Evolutionary conservation across 495 filamentous ascomycete genomes (phyloP).

Genomic region (Hyphodiscus hymeniophilus): DNA sequence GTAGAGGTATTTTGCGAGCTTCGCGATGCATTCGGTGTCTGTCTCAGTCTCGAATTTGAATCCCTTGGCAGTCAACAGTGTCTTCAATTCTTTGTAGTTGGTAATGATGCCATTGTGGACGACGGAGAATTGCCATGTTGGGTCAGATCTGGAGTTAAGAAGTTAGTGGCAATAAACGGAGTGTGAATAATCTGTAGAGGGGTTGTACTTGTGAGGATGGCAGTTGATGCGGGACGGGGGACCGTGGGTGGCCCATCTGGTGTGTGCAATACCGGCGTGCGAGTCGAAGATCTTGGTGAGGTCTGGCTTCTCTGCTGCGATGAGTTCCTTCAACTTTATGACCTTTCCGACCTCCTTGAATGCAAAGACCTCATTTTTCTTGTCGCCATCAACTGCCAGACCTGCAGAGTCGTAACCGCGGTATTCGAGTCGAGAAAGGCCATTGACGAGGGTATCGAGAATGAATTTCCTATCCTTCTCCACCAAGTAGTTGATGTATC

Average conservation of each 20-base stretch:
- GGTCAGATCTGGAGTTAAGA: slow-evolving; percentile 47
- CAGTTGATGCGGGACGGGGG: slow-evolving; percentile 90
- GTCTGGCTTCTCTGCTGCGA: slow-evolving; percentile 67
- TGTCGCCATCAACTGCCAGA: slow-evolving; percentile 93
- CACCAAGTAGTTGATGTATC: slow-evolving; percentile 82
- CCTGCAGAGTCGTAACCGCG: slow-evolving; percentile 97
- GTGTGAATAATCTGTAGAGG: neutral
- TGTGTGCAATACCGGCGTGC: slow-evolving; percentile 97
- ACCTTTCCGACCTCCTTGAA: slow-evolving; percentile 99
- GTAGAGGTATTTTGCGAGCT: slow-evolving; percentile 96
- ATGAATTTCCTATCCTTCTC: slow-evolving; percentile 96
- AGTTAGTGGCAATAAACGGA: neutral
- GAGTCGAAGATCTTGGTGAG: slow-evolving; percentile 90
- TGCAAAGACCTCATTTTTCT: slow-evolving; percentile 93
- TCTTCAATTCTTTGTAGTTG: slow-evolving; percentile 99
- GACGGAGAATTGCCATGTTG: slow-evolving; percentile 89
- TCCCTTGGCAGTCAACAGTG: slow-evolving; percentile 84
- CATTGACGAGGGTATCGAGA: slow-evolving; percentile 92
- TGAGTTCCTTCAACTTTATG: slow-evolving; percentile 87
- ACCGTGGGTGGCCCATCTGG: slow-evolving; percentile 96
- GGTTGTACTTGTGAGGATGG: slow-evolving; percentile 89
- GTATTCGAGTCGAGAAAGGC: slow-evolving; percentile 65
- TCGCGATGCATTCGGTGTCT: slow-evolving; percentile 97
- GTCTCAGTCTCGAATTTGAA: slow-evolving; percentile 99
- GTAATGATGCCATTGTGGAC: slow-evolving; percentile 99